These are phyloP conservation scores for Bruguiera hainesii DNA, from an alignment of 441 rosid species.

Conservation along the genomic window DNA sequence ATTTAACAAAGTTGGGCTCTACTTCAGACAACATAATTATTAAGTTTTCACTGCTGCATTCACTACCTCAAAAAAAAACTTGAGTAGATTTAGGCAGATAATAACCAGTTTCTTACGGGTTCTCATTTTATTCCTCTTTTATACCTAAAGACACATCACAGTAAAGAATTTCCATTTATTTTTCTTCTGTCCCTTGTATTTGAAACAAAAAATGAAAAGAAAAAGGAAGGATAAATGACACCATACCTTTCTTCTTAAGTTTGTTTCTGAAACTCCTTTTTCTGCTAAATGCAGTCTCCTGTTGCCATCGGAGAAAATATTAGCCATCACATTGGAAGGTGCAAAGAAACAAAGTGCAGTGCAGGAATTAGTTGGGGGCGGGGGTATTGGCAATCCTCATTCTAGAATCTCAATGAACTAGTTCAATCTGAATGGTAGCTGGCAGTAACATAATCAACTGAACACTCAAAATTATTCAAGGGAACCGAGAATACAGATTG, in stretches of 20 bases:
- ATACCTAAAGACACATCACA: background rate
- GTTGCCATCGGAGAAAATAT: slow-evolving; percentile 24
- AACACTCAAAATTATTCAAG: background rate
- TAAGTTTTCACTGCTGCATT: too few species aligned
- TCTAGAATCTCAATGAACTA: too few species aligned
- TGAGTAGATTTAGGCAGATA: background rate
- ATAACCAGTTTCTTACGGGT: background rate
- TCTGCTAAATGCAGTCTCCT: slow-evolving; percentile 94
- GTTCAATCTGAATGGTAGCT: background rate
- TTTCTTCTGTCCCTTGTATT: slow-evolving; percentile 1
- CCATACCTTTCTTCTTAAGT: slow-evolving; percentile 80
- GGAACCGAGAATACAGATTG: background rate
- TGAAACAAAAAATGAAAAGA: background rate
- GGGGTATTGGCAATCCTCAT: background rate
- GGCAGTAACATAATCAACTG: background rate
- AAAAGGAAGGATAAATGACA: background rate
- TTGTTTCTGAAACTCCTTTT: slow-evolving; percentile 94
- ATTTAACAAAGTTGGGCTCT: background rate
- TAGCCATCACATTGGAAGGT: slow-evolving; percentile 12
- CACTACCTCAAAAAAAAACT: background rate
- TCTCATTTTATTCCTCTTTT: background rate
- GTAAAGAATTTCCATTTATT: background rate
- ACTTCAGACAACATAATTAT: background rate
- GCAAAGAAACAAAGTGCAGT: slow-evolving; percentile 1
- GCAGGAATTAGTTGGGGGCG: background rate